Percentiles rank a stretch among this genome's conserved stretches.
Evolutionary conservation across 805 yeast species (phyloP).

Genomic region (Candida xiaguanensis): DNA sequence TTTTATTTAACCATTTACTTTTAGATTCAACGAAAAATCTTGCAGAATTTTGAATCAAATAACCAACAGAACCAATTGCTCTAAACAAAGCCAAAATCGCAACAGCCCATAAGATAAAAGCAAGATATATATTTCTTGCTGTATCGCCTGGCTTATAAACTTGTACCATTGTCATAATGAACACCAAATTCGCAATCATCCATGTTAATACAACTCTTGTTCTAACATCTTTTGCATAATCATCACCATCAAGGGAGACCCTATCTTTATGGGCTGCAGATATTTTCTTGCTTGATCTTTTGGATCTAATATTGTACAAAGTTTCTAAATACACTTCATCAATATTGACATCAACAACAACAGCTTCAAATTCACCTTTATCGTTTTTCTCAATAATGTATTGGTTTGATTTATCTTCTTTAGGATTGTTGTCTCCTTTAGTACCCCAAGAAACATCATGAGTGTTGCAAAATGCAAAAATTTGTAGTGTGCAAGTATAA

Average conservation of each 20-base stretch:
- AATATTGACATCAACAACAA: conserved; percentile 78
- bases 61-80: conserved; percentile 76
- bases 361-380: conserved; percentile 74
- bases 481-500: conserved; percentile 87
- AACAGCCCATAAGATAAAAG: conserved; percentile 87
- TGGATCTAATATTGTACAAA: conserved; percentile 65
- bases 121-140: conserved; percentile 62
- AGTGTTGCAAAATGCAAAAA: conserved; percentile 95
- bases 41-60: conserved; percentile 44
- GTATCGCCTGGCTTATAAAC: conserved; percentile 67
- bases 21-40: conserved; percentile 36
- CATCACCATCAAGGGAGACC: conserved; percentile 49
- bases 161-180: conserved; percentile 86
- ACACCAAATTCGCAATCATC: conserved; percentile 77
- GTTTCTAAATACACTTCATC: conserved; percentile 80
- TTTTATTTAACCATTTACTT: conserved; percentile 40
- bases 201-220: conserved; percentile 94
- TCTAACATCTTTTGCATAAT: conserved; percentile 91
- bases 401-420: conserved; percentile 64
- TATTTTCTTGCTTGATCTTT: conserved; percentile 57
- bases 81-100: conserved; percentile 80
- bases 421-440: conserved; percentile 80
- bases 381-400: conserved; percentile 80
- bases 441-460: conserved; percentile 99
- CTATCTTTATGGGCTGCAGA: conserved; percentile 24